phyloP scores from a whole-genome alignment of 1,139 yeast genomes.

The Hansenula sp. region DNA sequence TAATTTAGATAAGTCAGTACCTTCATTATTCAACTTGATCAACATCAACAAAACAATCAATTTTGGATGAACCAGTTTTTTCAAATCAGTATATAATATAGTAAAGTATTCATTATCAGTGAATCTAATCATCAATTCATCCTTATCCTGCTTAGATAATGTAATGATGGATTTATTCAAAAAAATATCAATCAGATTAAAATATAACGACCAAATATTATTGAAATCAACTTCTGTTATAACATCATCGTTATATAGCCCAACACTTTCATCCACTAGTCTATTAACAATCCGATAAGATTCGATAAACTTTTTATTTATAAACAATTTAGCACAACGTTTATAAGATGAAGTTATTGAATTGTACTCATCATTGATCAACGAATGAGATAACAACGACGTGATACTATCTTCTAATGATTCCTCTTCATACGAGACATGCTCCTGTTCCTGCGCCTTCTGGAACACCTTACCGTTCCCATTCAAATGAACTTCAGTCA shows the following conservation, averaged over 20 bases:
- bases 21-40: constrained; percentile 18
- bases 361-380: neutral
- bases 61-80: constrained; percentile 16
- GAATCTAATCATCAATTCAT: constrained; percentile 4
- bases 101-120: constrained; percentile 12
- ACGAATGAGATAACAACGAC: neutral
- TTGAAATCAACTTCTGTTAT: constrained; percentile 13
- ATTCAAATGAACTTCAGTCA: constrained; percentile 1
- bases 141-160: neutral
- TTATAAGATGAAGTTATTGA: constrained; percentile 8
- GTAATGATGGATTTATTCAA: constrained; percentile 10
- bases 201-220: constrained; percentile 21
- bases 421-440: neutral
- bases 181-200: constrained; percentile 20
- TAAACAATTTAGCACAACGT: constrained; percentile 20
- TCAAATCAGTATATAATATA: constrained; percentile 5
- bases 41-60: constrained; percentile 14
- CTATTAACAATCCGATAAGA: constrained; percentile 6
- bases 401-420: constrained; percentile 1
- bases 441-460: neutral
- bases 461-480: neutral
- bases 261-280: constrained; percentile 8
- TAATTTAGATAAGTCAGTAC: constrained; percentile 11
- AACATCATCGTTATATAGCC: constrained; percentile 7
- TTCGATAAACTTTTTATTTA: constrained; percentile 20